phyloP scores from a whole-genome alignment of 1,284 basidiomycete species.

The Microbotryum silenes-acaulis region DNA sequence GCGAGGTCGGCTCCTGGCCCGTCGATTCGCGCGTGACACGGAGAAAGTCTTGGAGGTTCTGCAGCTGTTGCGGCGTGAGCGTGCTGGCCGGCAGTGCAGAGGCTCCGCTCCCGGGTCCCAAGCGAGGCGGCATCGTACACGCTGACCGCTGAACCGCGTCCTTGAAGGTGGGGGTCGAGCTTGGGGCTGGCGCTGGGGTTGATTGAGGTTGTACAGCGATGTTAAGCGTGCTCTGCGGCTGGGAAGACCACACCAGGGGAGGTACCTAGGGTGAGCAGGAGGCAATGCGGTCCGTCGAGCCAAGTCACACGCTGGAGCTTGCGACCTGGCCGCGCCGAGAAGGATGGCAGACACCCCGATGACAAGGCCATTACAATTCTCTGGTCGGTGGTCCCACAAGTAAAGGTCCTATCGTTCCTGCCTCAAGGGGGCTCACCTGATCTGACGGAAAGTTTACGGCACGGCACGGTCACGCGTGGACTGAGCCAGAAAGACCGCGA shows the following conservation, averaged over 20 bases:
- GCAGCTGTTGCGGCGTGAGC: slow-evolving; percentile 23
- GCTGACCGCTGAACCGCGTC: not conserved
- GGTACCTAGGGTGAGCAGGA: not conserved
- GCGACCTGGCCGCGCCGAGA: too few species aligned
- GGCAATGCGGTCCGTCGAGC: not conserved
- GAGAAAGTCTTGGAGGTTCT: slow-evolving; percentile 25
- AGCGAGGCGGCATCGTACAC: too few species aligned
- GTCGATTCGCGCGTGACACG: slow-evolving; percentile 16
- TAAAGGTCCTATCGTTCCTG: too few species aligned
- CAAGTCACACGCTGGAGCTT: too few species aligned
- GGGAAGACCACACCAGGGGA: not conserved
- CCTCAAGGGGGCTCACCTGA: too few species aligned
- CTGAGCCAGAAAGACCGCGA: too few species aligned
- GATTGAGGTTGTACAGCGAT: not conserved
- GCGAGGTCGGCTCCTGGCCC: slow-evolving; percentile 25
- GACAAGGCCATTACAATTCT: too few species aligned
- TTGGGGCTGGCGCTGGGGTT: not conserved
- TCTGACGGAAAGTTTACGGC: too few species aligned
- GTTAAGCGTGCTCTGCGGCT: not conserved
- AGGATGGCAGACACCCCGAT: too few species aligned
- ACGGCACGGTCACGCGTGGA: too few species aligned
- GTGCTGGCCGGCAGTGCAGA: not conserved
- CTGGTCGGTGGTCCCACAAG: too few species aligned
- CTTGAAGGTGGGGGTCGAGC: not conserved
- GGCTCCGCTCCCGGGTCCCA: too few species aligned